Base-by-base conservation (phyloP, 371 early-diverging fungal species). In the Mortierella sp. region DNA sequence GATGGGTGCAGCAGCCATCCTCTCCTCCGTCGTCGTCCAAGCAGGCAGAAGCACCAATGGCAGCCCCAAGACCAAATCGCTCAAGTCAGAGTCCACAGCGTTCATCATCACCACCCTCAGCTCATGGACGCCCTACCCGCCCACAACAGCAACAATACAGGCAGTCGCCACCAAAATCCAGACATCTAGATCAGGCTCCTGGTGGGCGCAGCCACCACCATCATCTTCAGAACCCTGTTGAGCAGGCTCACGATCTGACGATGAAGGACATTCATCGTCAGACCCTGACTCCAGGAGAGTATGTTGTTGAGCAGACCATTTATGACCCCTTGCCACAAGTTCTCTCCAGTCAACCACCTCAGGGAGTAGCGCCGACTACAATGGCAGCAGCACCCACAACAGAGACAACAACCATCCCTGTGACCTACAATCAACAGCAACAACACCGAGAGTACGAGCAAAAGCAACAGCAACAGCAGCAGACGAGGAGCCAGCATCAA, bases 201-300 rank as follows among this genome's bases (percentile, higher is more conserved):
- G 28, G 72, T 69, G 28, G 72, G 46, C 78, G 61, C 21, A 70
- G 55, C 70, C 54, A 48, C 14, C 78, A 40, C 16, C 73, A 46
- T 31, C 78, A 71, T 19, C 24, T 6, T 53, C 40, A 64, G 59
- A 59, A 13, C 59, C 31, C 59, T 64, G 64, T 24, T 8, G 83
- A 82, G 21, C 80, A 79, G 67, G 19, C 16, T 16, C 79, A 86
- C 53, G 86, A 86, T 69, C 71, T 86, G 61, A 86, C 86, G 8
- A 86, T 86, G 86, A 86, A 80, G 50, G 86, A 86, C 43, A 82
- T 86, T 57, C 53, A 86, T 40, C 82, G 82, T 48, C 86, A 86
- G 51, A 86, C 86, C 0, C 44, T 86, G 0, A 8, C 71, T 0
- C 73, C 78, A 13, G 48, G 46, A 3, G 46, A 46, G 24, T 70